Base-by-base conservation (phyloP, 331 rosid species). In the Acacia concinna region DNA sequence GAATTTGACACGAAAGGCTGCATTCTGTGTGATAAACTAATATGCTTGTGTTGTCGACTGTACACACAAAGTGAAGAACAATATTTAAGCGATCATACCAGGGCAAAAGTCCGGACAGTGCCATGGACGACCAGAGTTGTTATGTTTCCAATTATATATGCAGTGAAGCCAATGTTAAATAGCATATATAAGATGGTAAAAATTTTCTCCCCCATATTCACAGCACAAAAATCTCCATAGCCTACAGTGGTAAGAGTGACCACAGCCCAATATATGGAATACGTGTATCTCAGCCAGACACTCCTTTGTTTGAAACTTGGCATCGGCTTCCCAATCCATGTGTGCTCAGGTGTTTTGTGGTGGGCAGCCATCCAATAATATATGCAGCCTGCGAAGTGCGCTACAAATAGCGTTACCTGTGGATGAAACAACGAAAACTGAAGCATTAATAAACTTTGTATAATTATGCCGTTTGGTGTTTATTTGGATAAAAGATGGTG, bases 111-210 rank as follows among this genome's bases (percentile, higher is more conserved):
- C 72, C 86, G 85, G 86, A 77, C 80, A 63, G 97, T 86, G 74
- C 85, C 68, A 78, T 88, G 98, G 88, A 94, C 97, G 21, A 91
- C 84, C 80, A 92, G 89, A 82, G 80, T 94, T 49, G 95, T 92
- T 97, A 94, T 92, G 89, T 94, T 92, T 73, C 95, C 97, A 18
- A 94, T 87, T 81, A 92, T 85, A 80, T 94, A 94, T 75, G 98
- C 88, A 18, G 89, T 78, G 87, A 94, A 94, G 84, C 98, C 93
- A 20, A 94, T 92, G 90, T 92, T 94, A 86, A 92, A 92, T 20
- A 94, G 83, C 97, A 91, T 92, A 82, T 92, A 92, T 35, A 84
- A 81, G 79, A 86, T 86, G 82, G 72, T 91, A 82, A 90, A 89
- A 62, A 89, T 30, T 86, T 91, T 94, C 89, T 94, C 98, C 18